These are phyloP conservation scores for Castanea sativa DNA, from an alignment of 306 rosid species.

Conservation along the genomic window DNA sequence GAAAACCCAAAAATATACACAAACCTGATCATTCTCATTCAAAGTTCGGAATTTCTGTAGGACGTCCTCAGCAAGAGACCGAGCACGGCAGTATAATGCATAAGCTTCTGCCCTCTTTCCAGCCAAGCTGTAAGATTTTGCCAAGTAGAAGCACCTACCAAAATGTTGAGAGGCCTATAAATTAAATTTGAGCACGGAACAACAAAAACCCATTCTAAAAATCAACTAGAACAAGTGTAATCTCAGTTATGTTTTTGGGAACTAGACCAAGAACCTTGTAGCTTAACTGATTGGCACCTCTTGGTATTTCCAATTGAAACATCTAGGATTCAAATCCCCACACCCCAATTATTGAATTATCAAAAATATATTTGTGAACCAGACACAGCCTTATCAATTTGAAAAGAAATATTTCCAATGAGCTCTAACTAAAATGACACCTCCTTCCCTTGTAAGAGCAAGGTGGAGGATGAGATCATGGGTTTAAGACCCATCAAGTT, in stretches of 20 bases:
- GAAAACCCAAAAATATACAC: not conserved
- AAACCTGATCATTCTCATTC: constrained; percentile 35
- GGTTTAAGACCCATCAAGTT: no score
- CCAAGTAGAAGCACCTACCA: constrained; percentile 88
- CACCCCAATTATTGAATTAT: no score
- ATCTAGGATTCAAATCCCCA: no score
- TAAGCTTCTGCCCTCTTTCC: constrained; percentile 92
- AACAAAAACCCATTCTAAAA: not conserved
- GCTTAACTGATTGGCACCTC: no score
- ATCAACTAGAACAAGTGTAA: not conserved
- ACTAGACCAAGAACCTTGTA: no score
- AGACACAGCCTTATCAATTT: not conserved
- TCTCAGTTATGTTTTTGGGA: not conserved
- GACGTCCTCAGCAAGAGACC: constrained; percentile 45
- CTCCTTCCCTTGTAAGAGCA: no score
- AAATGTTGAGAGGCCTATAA: constrained; percentile 11
- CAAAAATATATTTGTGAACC: not conserved
- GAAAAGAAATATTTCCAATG: not conserved
- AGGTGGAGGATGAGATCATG: no score
- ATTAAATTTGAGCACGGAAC: not conserved
- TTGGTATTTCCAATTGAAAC: no score
- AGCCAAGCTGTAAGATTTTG: constrained; percentile 87
- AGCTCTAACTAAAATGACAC: no score
- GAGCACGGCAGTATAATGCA: constrained; percentile 71
- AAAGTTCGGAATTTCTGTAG: constrained; percentile 25